phyloP scores from a whole-genome alignment of 2,329 filamentous ascomycete species.

The Aspergillus ustus region DNA sequence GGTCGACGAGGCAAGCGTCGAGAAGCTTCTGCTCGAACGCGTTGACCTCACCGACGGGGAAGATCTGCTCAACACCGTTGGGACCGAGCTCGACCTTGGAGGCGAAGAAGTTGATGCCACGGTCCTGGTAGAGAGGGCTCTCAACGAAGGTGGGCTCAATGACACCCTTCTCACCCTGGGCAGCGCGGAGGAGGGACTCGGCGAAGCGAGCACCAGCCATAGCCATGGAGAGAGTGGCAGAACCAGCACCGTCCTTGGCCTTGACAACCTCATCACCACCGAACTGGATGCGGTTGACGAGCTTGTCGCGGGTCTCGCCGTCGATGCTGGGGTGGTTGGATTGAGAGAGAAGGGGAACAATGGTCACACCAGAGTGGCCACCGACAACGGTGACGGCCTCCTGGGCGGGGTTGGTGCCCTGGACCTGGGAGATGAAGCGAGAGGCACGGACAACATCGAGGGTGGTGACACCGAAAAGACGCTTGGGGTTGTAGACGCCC shows the following conservation, averaged over 20 bases:
- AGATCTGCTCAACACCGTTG: conserved; percentile 93
- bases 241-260: conserved; percentile 97
- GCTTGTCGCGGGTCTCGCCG: conserved; percentile 72
- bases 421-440: conserved; percentile 95
- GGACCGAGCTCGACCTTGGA: conserved; percentile 95
- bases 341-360: conserved; percentile 96
- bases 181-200: conserved; percentile 89
- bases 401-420: conserved; percentile 84
- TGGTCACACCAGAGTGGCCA: conserved; percentile 97
- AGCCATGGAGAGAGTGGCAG: conserved; percentile 97
- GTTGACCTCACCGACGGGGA: conserved; percentile 82
- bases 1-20: conserved; percentile 75
- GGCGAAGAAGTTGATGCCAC: conserved; percentile 96
- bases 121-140: conserved; percentile 96
- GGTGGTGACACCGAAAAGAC: conserved; percentile 98
- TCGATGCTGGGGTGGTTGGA: conserved; percentile 82
- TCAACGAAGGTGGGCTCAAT: conserved; percentile 97
- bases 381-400: conserved; percentile 97
- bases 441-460: conserved; percentile 97
- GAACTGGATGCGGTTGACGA: conserved; percentile 96
- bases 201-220: conserved; percentile 87
- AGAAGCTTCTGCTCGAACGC: conserved; percentile 87
- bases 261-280: conserved; percentile 99
- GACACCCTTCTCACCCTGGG: conserved; percentile 91
- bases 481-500: conserved; percentile 98